phyloP scores from a whole-genome alignment of 2,329 filamentous ascomycete genomes.

The Verticillium klebahnii region DNA sequence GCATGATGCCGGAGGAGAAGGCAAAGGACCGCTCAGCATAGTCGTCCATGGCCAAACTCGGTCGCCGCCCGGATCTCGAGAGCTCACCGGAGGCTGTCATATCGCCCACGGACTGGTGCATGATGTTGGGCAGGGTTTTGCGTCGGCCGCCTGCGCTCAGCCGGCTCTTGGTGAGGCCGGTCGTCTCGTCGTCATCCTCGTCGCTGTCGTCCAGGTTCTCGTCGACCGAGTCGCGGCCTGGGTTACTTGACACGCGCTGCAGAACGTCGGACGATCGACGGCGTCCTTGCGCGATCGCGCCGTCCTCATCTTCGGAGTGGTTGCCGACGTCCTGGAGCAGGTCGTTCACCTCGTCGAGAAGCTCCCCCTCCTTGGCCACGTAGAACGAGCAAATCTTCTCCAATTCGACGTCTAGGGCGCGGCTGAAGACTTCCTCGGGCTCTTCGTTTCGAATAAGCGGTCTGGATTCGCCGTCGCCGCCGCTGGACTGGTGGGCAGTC shows the following conservation, averaged over 20 bases:
- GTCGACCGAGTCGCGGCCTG: constrained; percentile 46
- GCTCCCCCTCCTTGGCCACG: constrained; percentile 80
- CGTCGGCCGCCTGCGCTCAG: constrained; percentile 33
- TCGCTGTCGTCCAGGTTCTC: constrained; percentile 58
- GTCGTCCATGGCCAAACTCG: constrained; percentile 70
- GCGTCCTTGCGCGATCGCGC: background rate
- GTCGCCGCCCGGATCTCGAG: constrained; percentile 50
- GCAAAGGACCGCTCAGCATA: constrained; percentile 70
- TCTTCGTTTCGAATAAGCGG: constrained; percentile 73
- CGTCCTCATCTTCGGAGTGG: constrained; percentile 41
- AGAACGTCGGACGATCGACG: constrained; percentile 15
- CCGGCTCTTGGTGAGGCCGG: constrained; percentile 44
- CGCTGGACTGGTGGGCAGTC: constrained; percentile 59
- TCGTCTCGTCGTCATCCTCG: constrained; percentile 59
- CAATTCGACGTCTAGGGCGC: constrained; percentile 79
- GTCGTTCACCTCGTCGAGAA: constrained; percentile 73
- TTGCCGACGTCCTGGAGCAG: constrained; percentile 72
- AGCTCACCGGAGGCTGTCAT: constrained; percentile 60
- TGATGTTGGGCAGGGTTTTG: constrained; percentile 29
- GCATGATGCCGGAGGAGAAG: constrained; percentile 67
- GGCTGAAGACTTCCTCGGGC: constrained; percentile 76
- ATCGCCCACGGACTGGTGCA: constrained; percentile 44
- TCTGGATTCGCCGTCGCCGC: constrained; percentile 74
- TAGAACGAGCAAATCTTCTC: constrained; percentile 95
- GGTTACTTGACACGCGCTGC: constrained; percentile 26